phyloP scores from a whole-genome alignment of 805 yeast genomes.

The Isabelozyma heimii region DNA sequence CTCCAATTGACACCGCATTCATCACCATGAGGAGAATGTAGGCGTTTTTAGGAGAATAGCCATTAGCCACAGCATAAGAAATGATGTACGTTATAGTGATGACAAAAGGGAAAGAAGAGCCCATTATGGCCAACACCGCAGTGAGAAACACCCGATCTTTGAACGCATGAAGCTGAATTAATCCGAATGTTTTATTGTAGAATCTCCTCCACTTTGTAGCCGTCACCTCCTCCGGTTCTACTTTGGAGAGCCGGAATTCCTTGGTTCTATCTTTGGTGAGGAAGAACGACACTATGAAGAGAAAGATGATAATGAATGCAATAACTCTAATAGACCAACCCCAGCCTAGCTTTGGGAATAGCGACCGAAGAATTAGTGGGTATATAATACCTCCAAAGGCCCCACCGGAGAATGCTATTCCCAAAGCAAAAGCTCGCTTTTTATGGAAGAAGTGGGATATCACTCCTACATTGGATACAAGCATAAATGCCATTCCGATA shows the following conservation, averaged over 20 bases:
- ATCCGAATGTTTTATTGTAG: conserved; percentile 6
- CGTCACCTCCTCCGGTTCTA: not conserved
- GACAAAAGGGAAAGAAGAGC: conserved; percentile 51
- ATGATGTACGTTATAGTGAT: conserved; percentile 53
- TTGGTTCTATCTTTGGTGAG: conserved; percentile 26
- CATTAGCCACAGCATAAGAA: conserved; percentile 53
- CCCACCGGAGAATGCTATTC: conserved; percentile 66
- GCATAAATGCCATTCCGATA: conserved; percentile 56
- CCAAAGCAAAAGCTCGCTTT: conserved; percentile 46
- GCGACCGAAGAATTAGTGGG: conserved; percentile 49
- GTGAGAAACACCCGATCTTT: conserved; percentile 33
- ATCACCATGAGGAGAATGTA: conserved; percentile 46
- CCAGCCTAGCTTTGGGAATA: conserved; percentile 49
- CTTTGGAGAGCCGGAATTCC: conserved; percentile 1
- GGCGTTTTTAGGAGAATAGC: conserved; percentile 41
- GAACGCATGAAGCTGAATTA: conserved; percentile 36
- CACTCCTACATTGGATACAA: conserved; percentile 47
- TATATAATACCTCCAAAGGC: conserved; percentile 63
- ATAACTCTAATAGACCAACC: conserved; percentile 57
- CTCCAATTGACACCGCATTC: conserved; percentile 46
- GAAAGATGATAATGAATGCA: conserved; percentile 27
- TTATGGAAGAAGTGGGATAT: conserved; percentile 64
- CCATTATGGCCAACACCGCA: conserved; percentile 39
- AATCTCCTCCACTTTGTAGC: conserved; percentile 1
- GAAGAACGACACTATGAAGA: conserved; percentile 18